Evolutionary conservation across 2,329 filamentous ascomycete genomes (phyloP).

Genomic region (Aphanoascus verrucosus): DNA sequence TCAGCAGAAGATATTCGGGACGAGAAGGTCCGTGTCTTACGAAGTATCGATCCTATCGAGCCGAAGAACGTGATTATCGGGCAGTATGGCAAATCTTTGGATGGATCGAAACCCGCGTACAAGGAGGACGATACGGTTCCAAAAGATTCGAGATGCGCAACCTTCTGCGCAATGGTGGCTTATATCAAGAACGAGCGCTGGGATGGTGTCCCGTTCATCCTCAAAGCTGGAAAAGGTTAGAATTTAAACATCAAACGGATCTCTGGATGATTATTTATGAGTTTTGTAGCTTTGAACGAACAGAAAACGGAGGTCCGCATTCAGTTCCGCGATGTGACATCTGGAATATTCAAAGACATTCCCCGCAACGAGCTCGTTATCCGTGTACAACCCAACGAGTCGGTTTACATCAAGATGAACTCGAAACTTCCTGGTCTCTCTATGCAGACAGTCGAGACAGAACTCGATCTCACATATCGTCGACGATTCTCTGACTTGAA

Average conservation of each 20-base stretch:
- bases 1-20: conserved; percentile 96
- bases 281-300: conserved; percentile 70
- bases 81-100: conserved; percentile 91
- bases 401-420: conserved; percentile 99
- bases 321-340: conserved; percentile 98
- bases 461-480: conserved; percentile 95
- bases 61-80: conserved; percentile 99
- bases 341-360: conserved; percentile 99
- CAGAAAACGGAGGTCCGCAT: conserved; percentile 99
- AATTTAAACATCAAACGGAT: not conserved
- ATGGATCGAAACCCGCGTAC: conserved; percentile 93
- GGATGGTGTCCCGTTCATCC: conserved; percentile 98
- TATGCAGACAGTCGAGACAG: conserved; percentile 98
- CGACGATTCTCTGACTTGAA: conserved; percentile 98
- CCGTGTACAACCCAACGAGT: conserved; percentile 98
- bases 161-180: conserved; percentile 91
- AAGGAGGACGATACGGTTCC: conserved; percentile 98
- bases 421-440: conserved; percentile 95
- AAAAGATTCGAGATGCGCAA: conserved; percentile 93
- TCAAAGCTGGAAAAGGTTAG: conserved; percentile 85
- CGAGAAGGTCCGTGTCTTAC: conserved; percentile 90
- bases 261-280: conserved; percentile 1
- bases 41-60: conserved; percentile 86
- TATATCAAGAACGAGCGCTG: conserved; percentile 99
- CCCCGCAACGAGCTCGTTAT: conserved; percentile 98